phyloP scores from a whole-genome alignment of 1,284 basidiomycete genomes.

The Cutaneotrichosporon dermatis region DNA sequence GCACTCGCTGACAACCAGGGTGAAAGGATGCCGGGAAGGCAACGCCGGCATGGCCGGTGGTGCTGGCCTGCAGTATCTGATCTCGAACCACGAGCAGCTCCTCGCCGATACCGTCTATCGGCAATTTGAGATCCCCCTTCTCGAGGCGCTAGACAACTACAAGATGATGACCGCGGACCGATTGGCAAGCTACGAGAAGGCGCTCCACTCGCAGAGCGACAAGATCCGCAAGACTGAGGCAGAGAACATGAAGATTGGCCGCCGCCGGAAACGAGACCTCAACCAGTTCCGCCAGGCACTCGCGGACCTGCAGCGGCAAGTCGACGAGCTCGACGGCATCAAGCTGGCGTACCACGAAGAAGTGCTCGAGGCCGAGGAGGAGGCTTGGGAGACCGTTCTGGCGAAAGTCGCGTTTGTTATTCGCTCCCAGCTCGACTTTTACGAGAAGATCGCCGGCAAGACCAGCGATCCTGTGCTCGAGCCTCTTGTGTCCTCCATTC shows the following conservation, averaged over 20 bases:
- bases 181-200: slow-evolving; percentile 70
- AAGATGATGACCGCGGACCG: slow-evolving; percentile 57
- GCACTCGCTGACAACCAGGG: slow-evolving; percentile 18
- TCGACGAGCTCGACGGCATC: slow-evolving; percentile 52
- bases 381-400: slow-evolving; percentile 82
- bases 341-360: slow-evolving; percentile 56
- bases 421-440: slow-evolving; percentile 47
- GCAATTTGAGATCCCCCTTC: slow-evolving; percentile 82
- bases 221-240: slow-evolving; percentile 85
- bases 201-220: slow-evolving; percentile 72
- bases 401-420: slow-evolving; percentile 60
- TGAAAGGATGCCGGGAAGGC: slow-evolving; percentile 43
- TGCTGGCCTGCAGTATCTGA: slow-evolving; percentile 84
- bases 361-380: slow-evolving; percentile 86
- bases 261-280: slow-evolving; percentile 73
- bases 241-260: slow-evolving; percentile 66
- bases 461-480: slow-evolving; percentile 87
- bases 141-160: slow-evolving; percentile 78
- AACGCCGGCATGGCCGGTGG: slow-evolving; percentile 59
- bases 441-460: slow-evolving; percentile 56
- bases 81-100: slow-evolving; percentile 88
- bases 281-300: slow-evolving; percentile 82
- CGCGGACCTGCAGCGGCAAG: slow-evolving; percentile 74
- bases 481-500: slow-evolving; percentile 79
- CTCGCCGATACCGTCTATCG: slow-evolving; percentile 81